Evolutionary conservation across 768 basidiomycete genomes (phyloP).

Genomic region (Polyporus arcularius): DNA sequence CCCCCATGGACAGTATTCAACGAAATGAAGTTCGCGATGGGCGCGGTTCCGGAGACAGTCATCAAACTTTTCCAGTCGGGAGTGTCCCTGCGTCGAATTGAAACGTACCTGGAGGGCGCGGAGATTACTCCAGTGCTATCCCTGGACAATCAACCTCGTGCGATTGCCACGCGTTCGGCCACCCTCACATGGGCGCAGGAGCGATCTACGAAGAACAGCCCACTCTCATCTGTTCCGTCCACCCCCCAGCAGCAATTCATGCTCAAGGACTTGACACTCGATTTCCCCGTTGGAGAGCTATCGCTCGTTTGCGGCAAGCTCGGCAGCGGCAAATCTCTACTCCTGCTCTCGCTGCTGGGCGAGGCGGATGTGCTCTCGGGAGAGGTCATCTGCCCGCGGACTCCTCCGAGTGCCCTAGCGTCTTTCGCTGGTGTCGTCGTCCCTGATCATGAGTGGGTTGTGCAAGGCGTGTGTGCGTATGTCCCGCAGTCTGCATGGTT

Average conservation of each 20-base stretch:
- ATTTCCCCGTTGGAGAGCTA: conserved; percentile 78
- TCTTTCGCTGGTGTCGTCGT: conserved; percentile 47
- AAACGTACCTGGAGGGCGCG: conserved; percentile 77
- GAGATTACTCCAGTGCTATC: conserved; percentile 71
- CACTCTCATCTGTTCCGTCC: conserved; percentile 54
- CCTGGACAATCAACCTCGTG: conserved; percentile 52
- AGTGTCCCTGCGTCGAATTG: conserved; percentile 87
- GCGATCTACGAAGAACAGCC: conserved; percentile 43
- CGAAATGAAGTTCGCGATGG: conserved; percentile 87
- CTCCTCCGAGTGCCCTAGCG: conserved; percentile 78
- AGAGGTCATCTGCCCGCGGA: conserved; percentile 79
- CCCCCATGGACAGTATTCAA: conserved; percentile 59
- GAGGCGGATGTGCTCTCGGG: conserved; percentile 86
- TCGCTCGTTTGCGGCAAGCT: conserved; percentile 90
- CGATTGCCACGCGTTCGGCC: conserved; percentile 77
- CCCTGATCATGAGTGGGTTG: conserved; percentile 69
- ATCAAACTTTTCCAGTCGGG: conserved; percentile 87
- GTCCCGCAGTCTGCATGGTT: conserved; percentile 83
- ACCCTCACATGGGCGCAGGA: conserved; percentile 92
- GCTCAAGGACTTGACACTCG: conserved; percentile 73
- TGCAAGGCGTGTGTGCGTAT: conserved; percentile 80
- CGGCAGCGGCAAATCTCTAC: conserved; percentile 85
- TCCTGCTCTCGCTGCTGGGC: conserved; percentile 83
- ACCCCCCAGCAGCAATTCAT: conserved; percentile 86
- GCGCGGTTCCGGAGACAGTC: conserved; percentile 86